Evolutionary conservation across 805 yeast genomes (phyloP).

Genomic region (Candida qinlingensis): DNA sequence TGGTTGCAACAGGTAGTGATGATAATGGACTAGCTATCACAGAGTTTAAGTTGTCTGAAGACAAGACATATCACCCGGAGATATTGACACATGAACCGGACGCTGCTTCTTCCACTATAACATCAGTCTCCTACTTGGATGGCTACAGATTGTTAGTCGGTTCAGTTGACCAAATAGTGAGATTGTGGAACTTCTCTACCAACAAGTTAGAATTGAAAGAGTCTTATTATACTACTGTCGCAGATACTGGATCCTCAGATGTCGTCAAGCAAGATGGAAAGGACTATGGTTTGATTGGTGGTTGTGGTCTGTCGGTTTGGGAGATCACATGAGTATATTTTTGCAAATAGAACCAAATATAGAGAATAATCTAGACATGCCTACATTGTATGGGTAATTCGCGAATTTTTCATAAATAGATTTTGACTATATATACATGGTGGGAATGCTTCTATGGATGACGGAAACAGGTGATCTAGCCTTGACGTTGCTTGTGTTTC

Average conservation of each 20-base stretch:
- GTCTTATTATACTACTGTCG: constrained; percentile 67
- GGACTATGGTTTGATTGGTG: constrained; percentile 54
- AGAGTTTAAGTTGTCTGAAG: constrained; percentile 27
- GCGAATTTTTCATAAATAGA: not conserved
- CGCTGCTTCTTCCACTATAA: constrained; percentile 87
- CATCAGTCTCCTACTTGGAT: constrained; percentile 45
- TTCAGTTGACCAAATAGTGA: constrained; percentile 79
- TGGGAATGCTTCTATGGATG: no score
- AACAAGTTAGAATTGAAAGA: constrained; percentile 28
- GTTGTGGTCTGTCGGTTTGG: constrained; percentile 73
- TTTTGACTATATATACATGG: not conserved
- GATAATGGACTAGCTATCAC: constrained; percentile 66
- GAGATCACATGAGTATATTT: constrained; percentile 14
- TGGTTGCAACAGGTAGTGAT: constrained; percentile 81
- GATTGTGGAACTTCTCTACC: constrained; percentile 48
- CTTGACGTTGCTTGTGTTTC: constrained; percentile 93
- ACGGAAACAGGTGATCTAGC: constrained; percentile 28
- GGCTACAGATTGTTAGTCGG: constrained; percentile 44
- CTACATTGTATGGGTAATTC: not conserved
- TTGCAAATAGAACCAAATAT: not conserved
- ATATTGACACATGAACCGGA: constrained; percentile 33
- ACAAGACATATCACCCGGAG: constrained; percentile 18
- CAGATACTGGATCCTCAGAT: constrained; percentile 82
- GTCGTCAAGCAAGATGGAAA: constrained; percentile 25
- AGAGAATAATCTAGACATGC: not conserved